These are phyloP conservation scores for Thermoascus crustaceus DNA, from an alignment of 2,329 filamentous ascomycete species.

Conservation along the genomic window DNA sequence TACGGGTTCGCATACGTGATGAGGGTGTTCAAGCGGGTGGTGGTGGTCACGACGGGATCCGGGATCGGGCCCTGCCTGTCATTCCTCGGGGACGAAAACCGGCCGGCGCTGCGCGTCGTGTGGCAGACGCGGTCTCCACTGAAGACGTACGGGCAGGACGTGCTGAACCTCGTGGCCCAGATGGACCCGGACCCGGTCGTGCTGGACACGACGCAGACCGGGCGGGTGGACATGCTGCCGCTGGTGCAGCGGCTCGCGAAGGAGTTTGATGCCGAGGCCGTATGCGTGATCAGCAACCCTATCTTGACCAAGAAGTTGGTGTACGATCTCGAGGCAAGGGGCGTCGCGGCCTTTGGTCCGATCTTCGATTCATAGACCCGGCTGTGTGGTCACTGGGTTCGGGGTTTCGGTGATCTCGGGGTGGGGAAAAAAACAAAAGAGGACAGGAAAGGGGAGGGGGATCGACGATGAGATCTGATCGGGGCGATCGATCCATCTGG, in stretches of 20 bases:
- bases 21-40: slow-evolving; percentile 55
- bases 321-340: slow-evolving; percentile 58
- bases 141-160: slow-evolving; percentile 52
- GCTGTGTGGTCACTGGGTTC: too few species aligned
- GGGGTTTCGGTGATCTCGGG: too few species aligned
- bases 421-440: too few species aligned
- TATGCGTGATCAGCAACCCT: slow-evolving; percentile 66
- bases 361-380: slow-evolving; percentile 65
- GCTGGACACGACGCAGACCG: slow-evolving; percentile 55
- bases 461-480: too few species aligned
- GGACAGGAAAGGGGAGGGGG: too few species aligned
- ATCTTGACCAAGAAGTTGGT: slow-evolving; percentile 60
- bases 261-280: slow-evolving; percentile 52
- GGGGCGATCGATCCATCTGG: too few species aligned
- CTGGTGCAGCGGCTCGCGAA: slow-evolving; percentile 45
- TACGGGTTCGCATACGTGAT: slow-evolving; percentile 61
- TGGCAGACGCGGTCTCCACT: slow-evolving; percentile 60
- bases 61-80: slow-evolving; percentile 64
- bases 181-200: slow-evolving; percentile 58
- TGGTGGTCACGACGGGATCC: slow-evolving; percentile 64
- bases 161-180: slow-evolving; percentile 48
- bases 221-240: slow-evolving; percentile 54
- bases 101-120: slow-evolving; percentile 48
- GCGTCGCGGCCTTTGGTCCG: slow-evolving; percentile 61
- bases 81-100: slow-evolving; percentile 44